Percentiles rank a stretch among this genome's conserved stretches.
These are phyloP conservation scores for Nigrospora sphaerica DNA, from an alignment of 2,329 filamentous ascomycete species.

Conservation along the genomic window DNA sequence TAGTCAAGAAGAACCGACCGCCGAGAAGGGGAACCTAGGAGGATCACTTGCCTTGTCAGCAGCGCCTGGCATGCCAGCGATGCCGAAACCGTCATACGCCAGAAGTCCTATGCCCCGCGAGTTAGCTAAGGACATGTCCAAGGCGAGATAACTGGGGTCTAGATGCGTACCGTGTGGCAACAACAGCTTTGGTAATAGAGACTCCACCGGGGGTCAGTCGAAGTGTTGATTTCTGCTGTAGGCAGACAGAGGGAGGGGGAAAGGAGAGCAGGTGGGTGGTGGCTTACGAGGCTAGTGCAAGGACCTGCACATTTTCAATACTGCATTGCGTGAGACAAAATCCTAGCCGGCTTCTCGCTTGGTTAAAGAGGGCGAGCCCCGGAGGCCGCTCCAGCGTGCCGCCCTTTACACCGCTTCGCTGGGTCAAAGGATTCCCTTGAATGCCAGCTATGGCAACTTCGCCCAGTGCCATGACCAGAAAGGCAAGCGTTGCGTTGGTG, in stretches of 20 bases:
- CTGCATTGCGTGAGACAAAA: slow-evolving; percentile 48
- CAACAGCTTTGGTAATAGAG: slow-evolving; percentile 48
- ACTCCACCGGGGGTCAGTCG: slow-evolving; percentile 17
- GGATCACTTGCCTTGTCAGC: slow-evolving; percentile 38
- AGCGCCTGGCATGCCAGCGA: slow-evolving; percentile 51
- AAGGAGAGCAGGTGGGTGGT: not conserved
- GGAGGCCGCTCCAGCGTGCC: slow-evolving; percentile 43
- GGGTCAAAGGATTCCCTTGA: slow-evolving; percentile 36
- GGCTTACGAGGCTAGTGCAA: slow-evolving; percentile 46
- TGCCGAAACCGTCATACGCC: slow-evolving; percentile 48
- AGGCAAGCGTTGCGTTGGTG: slow-evolving; percentile 41
- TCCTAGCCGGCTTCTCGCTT: slow-evolving; percentile 52
- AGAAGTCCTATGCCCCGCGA: slow-evolving; percentile 43
- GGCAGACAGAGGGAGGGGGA: not conserved
- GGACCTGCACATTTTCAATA: slow-evolving; percentile 52
- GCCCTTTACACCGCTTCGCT: slow-evolving; percentile 44
- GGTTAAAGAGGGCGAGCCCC: slow-evolving; percentile 53
- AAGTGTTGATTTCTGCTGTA: not conserved
- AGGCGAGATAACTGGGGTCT: not conserved
- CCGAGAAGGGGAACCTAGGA: not conserved
- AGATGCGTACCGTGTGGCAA: slow-evolving; percentile 37
- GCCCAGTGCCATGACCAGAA: slow-evolving; percentile 52
- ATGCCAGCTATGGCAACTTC: slow-evolving; percentile 47
- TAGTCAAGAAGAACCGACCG: too few species aligned
- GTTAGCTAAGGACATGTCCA: slow-evolving; percentile 4